Base-by-base conservation (phyloP, 2,329 filamentous ascomycete genomes). In the Sporothrix sp. region DNA sequence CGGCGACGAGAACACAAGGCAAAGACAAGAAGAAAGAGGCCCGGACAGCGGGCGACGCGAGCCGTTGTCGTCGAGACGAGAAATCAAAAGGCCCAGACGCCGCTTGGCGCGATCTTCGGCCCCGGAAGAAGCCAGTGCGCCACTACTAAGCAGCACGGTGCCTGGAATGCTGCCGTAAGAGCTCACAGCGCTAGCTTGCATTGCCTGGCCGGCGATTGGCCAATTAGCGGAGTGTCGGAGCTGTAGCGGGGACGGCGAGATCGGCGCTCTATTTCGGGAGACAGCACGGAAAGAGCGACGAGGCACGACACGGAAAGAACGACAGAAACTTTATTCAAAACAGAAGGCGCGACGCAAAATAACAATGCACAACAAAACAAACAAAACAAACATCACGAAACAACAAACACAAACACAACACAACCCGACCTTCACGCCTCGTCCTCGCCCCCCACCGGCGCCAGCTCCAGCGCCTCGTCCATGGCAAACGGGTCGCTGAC, bases 401-500 rank as follows among this genome's bases (percentile, higher is more conserved):
- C 18, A 21, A n/a, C 8, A n/a, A 21, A 25, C n/a, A 32, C 16
- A 7, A 25, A 14, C 14, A 42, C 14, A 25, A 18, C 8, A 38
- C 9, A 13, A 18, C 11, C 7, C 28, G 5, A 16, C 4, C 1
- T 23, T 28, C 25, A 28, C 44, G 16, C 20, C 18, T 11, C 32
- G 2, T 30, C 16, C 37, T 27, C 28, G 11, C 30, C 39, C 21
- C 16, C 37, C 27, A 42, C 36, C 3, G 32, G 30, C 13, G 47
- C 47, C 45, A 58, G 23, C 40, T 42, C 23, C 43, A 57, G 35
- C 40, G 40, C 25, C 36, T 50, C 40, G 38, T 53, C 48, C 33
- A 58, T 52, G 20, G 30, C 16, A 14, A 58, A 58, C 7, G 57
- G 57, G 8, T 58, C 45, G 52, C 56, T 56, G n/a, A 32, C 44